These are phyloP conservation scores for Trametes pubescens DNA, from an alignment of 1,284 basidiomycete genomes.

Conservation along the genomic window DNA sequence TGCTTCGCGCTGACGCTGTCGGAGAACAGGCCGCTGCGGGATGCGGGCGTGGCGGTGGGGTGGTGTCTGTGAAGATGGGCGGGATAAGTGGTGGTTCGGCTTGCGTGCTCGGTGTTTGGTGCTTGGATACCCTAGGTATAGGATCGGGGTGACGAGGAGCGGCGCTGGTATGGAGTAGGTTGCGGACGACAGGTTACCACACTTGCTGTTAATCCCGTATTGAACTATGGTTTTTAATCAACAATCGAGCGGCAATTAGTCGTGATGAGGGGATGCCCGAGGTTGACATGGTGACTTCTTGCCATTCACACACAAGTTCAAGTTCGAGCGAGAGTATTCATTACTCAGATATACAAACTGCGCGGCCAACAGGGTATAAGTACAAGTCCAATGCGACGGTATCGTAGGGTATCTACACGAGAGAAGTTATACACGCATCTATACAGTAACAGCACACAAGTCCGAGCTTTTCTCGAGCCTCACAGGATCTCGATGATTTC, in stretches of 20 bases:
- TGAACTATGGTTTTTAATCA: constrained; percentile 13
- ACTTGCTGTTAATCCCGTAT: constrained; percentile 18
- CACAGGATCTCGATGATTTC: neutral
- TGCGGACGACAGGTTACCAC: constrained; percentile 4
- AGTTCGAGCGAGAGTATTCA: neutral
- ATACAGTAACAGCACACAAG: neutral
- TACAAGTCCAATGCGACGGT: constrained; percentile 6
- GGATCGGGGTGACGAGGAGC: neutral
- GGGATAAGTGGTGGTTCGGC: neutral
- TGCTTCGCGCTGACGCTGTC: constrained; percentile 77
- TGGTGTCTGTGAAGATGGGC: constrained; percentile 63
- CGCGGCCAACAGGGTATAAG: constrained; percentile 19
- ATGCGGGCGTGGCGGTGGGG: constrained; percentile 69
- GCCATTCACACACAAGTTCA: neutral
- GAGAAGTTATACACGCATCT: constrained; percentile 18
- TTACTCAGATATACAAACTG: constrained; percentile 15
- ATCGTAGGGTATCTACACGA: constrained; percentile 7
- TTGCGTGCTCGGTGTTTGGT: constrained; percentile 4
- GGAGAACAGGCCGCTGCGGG: constrained; percentile 70
- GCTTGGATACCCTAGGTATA: constrained; percentile 16
- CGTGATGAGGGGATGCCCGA: neutral
- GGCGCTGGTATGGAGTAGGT: neutral
- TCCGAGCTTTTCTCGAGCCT: neutral
- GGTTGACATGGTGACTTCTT: neutral
- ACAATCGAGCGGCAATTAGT: neutral